These are phyloP conservation scores for Beauveria scarabaeidicola DNA, from an alignment of 2,329 filamentous ascomycete species.

Conservation along the genomic window DNA sequence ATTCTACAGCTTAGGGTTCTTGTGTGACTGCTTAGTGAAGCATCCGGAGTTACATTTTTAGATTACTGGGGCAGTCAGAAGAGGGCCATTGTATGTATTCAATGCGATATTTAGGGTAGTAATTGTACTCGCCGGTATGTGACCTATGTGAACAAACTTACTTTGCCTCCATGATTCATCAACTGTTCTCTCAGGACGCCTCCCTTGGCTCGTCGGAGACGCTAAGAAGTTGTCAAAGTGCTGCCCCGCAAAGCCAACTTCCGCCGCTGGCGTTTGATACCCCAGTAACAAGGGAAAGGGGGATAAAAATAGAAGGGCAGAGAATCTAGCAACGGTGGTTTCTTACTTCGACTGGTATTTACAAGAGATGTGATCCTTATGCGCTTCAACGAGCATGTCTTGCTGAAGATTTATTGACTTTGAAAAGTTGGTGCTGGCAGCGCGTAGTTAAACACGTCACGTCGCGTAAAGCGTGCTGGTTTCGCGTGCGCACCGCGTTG, in stretches of 20 bases:
- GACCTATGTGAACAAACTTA: no score
- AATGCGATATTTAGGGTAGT: slow-evolving; percentile 3
- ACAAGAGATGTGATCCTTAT: no score
- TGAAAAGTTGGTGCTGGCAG: no score
- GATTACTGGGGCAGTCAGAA: slow-evolving; percentile 1
- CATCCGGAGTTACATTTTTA: slow-evolving; percentile 6
- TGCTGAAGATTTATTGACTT: background rate
- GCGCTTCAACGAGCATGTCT: background rate
- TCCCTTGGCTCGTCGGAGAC: no score
- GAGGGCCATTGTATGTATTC: background rate
- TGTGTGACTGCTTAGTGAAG: background rate
- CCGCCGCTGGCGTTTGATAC: no score
- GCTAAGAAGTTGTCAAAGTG: no score
- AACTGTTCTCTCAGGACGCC: background rate
- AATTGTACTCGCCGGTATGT: background rate
- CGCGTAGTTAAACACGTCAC: background rate
- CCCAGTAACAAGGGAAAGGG: no score
- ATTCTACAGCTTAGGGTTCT: background rate
- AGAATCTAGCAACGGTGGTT: no score
- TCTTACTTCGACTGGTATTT: no score
- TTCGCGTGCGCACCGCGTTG: background rate
- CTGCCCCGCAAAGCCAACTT: no score
- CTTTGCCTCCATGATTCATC: slow-evolving; percentile 5
- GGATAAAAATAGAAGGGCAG: no score
- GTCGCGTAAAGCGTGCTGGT: background rate